phyloP scores from a whole-genome alignment of 2,329 filamentous ascomycete species.

The Cladophialophora exuberans region DNA sequence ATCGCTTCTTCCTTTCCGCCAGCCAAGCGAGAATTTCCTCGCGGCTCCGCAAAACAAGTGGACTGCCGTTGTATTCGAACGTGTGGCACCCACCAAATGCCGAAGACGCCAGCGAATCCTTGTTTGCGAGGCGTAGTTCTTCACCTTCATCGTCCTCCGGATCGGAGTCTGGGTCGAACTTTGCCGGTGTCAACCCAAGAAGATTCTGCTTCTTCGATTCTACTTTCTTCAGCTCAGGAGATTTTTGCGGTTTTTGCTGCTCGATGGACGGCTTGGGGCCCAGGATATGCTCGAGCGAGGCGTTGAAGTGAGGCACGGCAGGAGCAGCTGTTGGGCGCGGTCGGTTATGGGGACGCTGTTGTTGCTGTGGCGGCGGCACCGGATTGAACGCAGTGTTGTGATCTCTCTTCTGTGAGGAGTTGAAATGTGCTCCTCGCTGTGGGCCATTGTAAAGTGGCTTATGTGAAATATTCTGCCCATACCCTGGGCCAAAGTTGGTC shows the following conservation, averaged over 20 bases:
- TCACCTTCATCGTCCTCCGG: slow-evolving; percentile 47
- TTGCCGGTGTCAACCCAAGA: slow-evolving; percentile 51
- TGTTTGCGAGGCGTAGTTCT: slow-evolving; percentile 43
- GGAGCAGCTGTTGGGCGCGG: slow-evolving; percentile 29
- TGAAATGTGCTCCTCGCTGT: slow-evolving; percentile 2
- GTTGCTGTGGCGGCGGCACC: neutral
- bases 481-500: neutral
- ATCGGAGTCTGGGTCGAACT: slow-evolving; percentile 50
- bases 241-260: slow-evolving; percentile 30
- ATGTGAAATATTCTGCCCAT: slow-evolving; percentile 8
- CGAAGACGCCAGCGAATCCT: slow-evolving; percentile 34
- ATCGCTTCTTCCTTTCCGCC: slow-evolving; percentile 76
- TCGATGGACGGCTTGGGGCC: slow-evolving; percentile 21
- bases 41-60: slow-evolving; percentile 55
- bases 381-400: slow-evolving; percentile 32
- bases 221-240: slow-evolving; percentile 36
- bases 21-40: slow-evolving; percentile 80
- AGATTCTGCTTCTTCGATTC: slow-evolving; percentile 47
- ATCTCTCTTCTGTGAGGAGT: slow-evolving; percentile 30
- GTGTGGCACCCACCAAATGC: slow-evolving; percentile 41
- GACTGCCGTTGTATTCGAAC: slow-evolving; percentile 61
- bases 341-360: slow-evolving; percentile 16
- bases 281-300: slow-evolving; percentile 28
- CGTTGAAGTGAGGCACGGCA: slow-evolving; percentile 34
- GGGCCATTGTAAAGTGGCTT: slow-evolving; percentile 5